phyloP scores from a whole-genome alignment of 2,329 filamentous ascomycete species.

The Fusarium caatingaense region DNA sequence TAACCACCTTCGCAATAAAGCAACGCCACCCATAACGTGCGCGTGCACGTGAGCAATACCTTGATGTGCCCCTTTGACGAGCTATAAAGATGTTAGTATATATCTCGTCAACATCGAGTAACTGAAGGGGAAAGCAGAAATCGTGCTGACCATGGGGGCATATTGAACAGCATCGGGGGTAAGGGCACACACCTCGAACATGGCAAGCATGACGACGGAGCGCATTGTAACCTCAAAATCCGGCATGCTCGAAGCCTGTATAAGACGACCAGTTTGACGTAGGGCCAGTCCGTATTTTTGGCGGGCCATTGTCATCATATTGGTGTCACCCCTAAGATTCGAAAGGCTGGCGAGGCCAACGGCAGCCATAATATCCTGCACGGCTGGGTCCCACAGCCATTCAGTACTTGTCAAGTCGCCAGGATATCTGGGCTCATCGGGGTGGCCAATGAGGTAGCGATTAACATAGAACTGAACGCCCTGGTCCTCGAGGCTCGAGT shows the following conservation, averaged over 20 bases:
- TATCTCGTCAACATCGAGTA: not conserved
- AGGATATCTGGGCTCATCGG: conserved; percentile 58
- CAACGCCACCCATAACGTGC: conserved; percentile 69
- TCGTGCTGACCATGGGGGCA: conserved; percentile 25
- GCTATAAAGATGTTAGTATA: conserved; percentile 46
- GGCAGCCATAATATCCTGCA: conserved; percentile 64
- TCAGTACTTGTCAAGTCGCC: conserved; percentile 52
- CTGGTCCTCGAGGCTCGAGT: conserved; percentile 58
- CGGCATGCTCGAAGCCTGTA: conserved; percentile 50
- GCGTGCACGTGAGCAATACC: conserved; percentile 64
- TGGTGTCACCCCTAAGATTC: conserved; percentile 61
- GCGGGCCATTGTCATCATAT: conserved; percentile 60
- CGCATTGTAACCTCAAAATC: conserved; percentile 60
- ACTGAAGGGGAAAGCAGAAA: conserved; percentile 10
- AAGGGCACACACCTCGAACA: conserved; percentile 66
- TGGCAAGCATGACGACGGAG: conserved; percentile 67
- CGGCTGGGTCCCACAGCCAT: conserved; percentile 54
- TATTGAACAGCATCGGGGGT: conserved; percentile 6
- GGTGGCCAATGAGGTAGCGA: conserved; percentile 63
- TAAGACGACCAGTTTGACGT: conserved; percentile 57
- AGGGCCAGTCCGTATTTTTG: conserved; percentile 67
- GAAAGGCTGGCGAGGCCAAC: conserved; percentile 69
- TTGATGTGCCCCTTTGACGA: conserved; percentile 60
- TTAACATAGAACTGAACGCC: conserved; percentile 64
- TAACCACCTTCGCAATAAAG: conserved; percentile 63